Evolutionary conservation across 768 basidiomycete genomes (phyloP), one percentile per base, ranked within the genome.

Genomic region (Pleurotus giganteus): DNA sequence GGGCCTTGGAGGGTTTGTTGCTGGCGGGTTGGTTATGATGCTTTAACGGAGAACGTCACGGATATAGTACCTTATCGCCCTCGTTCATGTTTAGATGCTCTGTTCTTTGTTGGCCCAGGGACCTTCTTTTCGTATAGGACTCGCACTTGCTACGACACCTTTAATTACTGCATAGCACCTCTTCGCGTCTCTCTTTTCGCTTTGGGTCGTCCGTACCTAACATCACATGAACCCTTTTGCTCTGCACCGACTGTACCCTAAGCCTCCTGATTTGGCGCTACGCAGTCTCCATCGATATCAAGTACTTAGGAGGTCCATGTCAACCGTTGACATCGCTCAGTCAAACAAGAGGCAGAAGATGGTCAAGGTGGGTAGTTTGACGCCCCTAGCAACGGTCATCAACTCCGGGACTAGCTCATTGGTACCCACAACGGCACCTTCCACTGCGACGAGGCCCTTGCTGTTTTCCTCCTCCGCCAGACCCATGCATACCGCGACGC

Each of bases 351-450:
- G 65, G 57, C 73, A 69, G 51, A 82, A 74, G 66, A 73, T 78
- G 71, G 70, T 63, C 54, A 76, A 74, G 62, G 69, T 74, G 47
- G 19, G 58, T 64, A 28, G 39, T 44, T 23, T 27, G 26, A 47
- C 19, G n/a, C 46, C 21, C 27, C 26, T 47, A 37, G 27, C 23
- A 24, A 26, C n/a, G 23, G 8, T 37, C 24, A 44, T 54, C 41
- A 44, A 57, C 54, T 44, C n/a, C 26, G 39, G 28, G 26, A 57
- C 12, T 57, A 93, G 90, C 71, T 84, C 36, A 96, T 98, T 63
- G 94, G 94, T 29, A 97, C 95, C 1, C 94, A 98, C 70, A 92
- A 89, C 56, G 95, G 95, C 15, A 93, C 93, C 0, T 98, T 98
- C 68, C 95, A 99, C 64, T 95, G 93, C 69, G 96, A 99, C 63